These are phyloP conservation scores for Sporobolomyces pararoseus DNA, from an alignment of 768 basidiomycete species.

Conservation along the genomic window DNA sequence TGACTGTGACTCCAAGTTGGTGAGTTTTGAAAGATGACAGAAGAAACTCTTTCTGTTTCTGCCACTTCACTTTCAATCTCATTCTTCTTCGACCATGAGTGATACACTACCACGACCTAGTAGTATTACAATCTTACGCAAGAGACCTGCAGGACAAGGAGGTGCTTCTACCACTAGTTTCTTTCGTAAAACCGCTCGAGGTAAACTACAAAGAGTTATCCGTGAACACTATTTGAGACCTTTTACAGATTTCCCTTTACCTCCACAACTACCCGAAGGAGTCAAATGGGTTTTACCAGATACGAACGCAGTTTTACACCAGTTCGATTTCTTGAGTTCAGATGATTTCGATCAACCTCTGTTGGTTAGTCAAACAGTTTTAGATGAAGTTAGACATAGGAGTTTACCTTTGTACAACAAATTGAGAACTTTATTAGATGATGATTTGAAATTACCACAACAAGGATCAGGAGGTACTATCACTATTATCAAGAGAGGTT, in stretches of 20 bases:
- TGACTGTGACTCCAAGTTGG: neutral
- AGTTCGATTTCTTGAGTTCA: conserved; percentile 94
- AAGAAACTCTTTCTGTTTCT: no score
- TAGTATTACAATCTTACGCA: conserved; percentile 24
- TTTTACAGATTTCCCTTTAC: conserved; percentile 25
- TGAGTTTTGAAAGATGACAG: no score
- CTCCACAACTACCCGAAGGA: conserved; percentile 52
- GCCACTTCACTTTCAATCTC: neutral
- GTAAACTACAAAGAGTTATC: conserved; percentile 93
- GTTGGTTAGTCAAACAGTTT: conserved; percentile 86
- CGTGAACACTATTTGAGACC: conserved; percentile 90
- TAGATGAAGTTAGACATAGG: conserved; percentile 93
- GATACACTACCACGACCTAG: conserved; percentile 2
- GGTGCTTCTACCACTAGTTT: conserved; percentile 11
- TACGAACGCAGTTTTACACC: conserved; percentile 89
- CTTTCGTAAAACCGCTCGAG: conserved; percentile 81
- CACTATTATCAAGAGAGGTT: conserved; percentile 64
- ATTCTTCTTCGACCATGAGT: neutral
- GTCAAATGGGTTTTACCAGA: conserved; percentile 81
- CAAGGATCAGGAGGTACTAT: conserved; percentile 50
- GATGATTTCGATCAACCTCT: conserved; percentile 70
- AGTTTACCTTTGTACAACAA: conserved; percentile 89
- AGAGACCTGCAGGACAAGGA: conserved; percentile 16
- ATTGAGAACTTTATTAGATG: conserved; percentile 73
- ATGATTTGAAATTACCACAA: conserved; percentile 55